These are phyloP conservation scores for Irpex sp. DNA, from an alignment of 1,284 basidiomycete species.

Conservation along the genomic window DNA sequence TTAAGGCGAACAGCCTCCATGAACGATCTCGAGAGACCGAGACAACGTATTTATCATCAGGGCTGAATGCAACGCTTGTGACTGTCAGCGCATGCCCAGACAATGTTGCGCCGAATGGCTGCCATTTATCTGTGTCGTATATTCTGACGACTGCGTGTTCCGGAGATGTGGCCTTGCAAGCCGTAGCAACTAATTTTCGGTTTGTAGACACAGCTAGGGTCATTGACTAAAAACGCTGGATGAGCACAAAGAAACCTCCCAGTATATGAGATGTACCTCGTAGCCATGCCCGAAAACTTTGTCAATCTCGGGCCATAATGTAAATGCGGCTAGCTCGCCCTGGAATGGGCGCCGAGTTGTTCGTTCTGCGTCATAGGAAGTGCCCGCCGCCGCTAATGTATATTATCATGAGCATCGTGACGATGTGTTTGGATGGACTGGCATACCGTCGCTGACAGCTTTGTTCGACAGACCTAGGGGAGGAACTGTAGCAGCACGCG, in stretches of 20 bases:
- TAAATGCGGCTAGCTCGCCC: slow-evolving; percentile 76
- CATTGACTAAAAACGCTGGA: slow-evolving; percentile 50
- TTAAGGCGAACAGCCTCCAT: slow-evolving; percentile 77
- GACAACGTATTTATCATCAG: slow-evolving; percentile 73
- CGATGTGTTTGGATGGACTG: background rate
- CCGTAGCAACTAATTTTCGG: slow-evolving; percentile 77
- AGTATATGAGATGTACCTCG: slow-evolving; percentile 51
- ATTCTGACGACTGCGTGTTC: slow-evolving; percentile 90
- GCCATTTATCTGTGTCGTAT: slow-evolving; percentile 69
- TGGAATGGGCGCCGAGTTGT: slow-evolving; percentile 66
- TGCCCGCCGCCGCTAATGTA: slow-evolving; percentile 7
- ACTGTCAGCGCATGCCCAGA: slow-evolving; percentile 87
- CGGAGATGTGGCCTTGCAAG: slow-evolving; percentile 82
- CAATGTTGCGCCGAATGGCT: slow-evolving; percentile 65
- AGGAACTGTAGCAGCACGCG: slow-evolving; percentile 66
- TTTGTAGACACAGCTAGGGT: slow-evolving; percentile 70
- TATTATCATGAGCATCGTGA: background rate
- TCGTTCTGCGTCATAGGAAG: slow-evolving; percentile 11
- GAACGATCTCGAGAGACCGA: slow-evolving; percentile 89
- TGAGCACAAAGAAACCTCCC: background rate
- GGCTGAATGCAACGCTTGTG: slow-evolving; percentile 86
- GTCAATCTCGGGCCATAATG: slow-evolving; percentile 95
- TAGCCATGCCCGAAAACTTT: slow-evolving; percentile 98
- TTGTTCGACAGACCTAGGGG: slow-evolving; percentile 74
- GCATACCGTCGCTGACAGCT: slow-evolving; percentile 50